phyloP scores from a whole-genome alignment of 2,329 filamentous ascomycete species.

The Diaporthe citri region DNA sequence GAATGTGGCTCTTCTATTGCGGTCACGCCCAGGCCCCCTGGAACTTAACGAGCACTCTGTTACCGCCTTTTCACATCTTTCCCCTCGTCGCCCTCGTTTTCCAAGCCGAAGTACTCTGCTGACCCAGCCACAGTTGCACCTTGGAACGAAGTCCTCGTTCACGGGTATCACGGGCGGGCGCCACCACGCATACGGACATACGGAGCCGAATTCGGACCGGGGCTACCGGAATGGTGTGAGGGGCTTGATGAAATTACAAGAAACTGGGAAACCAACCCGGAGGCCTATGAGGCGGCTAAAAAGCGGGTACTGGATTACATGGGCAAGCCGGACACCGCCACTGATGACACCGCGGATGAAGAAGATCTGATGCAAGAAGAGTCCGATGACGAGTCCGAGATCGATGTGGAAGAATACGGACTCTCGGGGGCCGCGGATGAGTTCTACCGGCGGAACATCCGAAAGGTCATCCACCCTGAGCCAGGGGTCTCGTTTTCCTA shows the following conservation, averaged over 20 bases:
- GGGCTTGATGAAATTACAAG: neutral
- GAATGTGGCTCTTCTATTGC: neutral
- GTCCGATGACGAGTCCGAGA: conserved; percentile 42
- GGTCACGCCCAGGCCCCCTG: neutral
- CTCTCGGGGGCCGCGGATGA: neutral
- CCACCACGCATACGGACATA: conserved; percentile 13
- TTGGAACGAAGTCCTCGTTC: conserved; percentile 53
- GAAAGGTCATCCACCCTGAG: conserved; percentile 40
- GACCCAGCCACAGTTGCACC: conserved; percentile 48
- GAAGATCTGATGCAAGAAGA: conserved; percentile 33
- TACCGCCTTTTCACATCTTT: too few species aligned
- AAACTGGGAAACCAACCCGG: neutral
- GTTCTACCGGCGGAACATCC: conserved; percentile 25
- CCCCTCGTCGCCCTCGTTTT: neutral
- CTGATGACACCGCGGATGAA: neutral
- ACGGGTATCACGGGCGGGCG: neutral
- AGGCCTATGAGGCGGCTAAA: neutral
- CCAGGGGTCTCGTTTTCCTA: conserved; percentile 37
- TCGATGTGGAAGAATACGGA: conserved; percentile 25
- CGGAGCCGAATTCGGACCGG: neutral
- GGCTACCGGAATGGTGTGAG: neutral
- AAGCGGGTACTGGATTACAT: neutral
- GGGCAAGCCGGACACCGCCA: neutral
- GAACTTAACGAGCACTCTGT: neutral
- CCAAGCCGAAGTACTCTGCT: neutral